Evolutionary conservation across 2,329 filamentous ascomycete species (phyloP).

Genomic region (Fusarium anthophilum): DNA sequence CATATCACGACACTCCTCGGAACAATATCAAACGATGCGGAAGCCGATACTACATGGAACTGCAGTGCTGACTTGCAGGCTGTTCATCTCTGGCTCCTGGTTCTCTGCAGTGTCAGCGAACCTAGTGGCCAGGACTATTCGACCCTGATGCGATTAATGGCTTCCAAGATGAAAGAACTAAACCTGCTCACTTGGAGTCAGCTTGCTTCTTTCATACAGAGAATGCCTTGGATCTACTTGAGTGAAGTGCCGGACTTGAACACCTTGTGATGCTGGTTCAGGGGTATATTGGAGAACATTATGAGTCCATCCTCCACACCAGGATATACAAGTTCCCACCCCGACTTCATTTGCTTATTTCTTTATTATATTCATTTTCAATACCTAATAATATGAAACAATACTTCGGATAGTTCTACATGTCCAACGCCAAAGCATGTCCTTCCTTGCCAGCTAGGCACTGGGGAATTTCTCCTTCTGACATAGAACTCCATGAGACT

Average conservation of each 20-base stretch:
- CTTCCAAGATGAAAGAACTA: neutral
- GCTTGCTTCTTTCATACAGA: neutral
- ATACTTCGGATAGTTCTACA: neutral
- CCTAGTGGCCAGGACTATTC: neutral
- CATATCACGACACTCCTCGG: neutral
- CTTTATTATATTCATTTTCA: accelerated
- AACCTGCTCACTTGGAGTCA: neutral
- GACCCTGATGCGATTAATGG: neutral
- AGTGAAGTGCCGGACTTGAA: no score
- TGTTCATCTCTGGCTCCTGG: slow-evolving; percentile 6
- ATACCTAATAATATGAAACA: no score
- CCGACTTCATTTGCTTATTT: no score
- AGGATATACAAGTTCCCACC: neutral
- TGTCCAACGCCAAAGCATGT: no score
- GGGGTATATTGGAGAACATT: neutral
- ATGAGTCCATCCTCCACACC: neutral
- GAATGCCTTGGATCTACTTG: slow-evolving; percentile 7
- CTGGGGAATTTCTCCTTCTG: no score
- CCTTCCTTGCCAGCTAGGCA: neutral
- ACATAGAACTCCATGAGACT: no score
- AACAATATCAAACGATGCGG: neutral
- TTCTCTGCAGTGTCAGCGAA: slow-evolving; percentile 2
- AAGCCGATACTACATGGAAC: neutral
- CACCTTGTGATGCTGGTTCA: neutral
- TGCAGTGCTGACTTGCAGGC: neutral